phyloP scores from a whole-genome alignment of 2,329 filamentous ascomycete genomes.

The Didymella lethalis region DNA sequence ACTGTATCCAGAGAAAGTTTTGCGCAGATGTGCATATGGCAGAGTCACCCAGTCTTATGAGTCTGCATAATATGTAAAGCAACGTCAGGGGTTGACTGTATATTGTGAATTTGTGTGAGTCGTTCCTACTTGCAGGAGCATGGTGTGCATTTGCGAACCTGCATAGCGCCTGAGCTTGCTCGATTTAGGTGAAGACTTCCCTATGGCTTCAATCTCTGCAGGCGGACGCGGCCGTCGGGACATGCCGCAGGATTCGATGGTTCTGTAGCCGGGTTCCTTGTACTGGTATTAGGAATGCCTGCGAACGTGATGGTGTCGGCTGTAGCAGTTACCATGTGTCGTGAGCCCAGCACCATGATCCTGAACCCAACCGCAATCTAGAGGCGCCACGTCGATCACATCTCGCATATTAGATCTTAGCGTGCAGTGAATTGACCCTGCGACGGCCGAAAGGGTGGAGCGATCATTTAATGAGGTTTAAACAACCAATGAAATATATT shows the following conservation, averaged over 20 bases:
- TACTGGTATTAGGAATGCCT: neutral
- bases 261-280: constrained; percentile 4
- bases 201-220: constrained; percentile 4
- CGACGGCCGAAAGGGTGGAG: neutral
- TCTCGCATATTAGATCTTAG: constrained; percentile 22
- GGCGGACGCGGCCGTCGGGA: neutral
- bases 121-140: neutral
- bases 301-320: neutral
- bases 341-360: constrained; percentile 8
- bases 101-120: neutral
- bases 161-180: neutral
- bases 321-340: neutral
- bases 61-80: constrained; percentile 1
- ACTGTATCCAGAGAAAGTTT: neutral
- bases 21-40: neutral
- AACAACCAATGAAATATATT: neutral
- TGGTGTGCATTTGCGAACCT: neutral
- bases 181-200: constrained; percentile 1
- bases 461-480: neutral
- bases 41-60: neutral
- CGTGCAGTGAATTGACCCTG: constrained; percentile 1
- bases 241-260: neutral
- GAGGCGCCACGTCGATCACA: constrained; percentile 21
- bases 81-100: neutral
- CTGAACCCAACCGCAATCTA: constrained; percentile 13